Percentiles rank a stretch among this genome's conserved stretches.
Evolutionary conservation across 768 basidiomycete genomes (phyloP).

Genomic region (Leccinum longicurvipes): DNA sequence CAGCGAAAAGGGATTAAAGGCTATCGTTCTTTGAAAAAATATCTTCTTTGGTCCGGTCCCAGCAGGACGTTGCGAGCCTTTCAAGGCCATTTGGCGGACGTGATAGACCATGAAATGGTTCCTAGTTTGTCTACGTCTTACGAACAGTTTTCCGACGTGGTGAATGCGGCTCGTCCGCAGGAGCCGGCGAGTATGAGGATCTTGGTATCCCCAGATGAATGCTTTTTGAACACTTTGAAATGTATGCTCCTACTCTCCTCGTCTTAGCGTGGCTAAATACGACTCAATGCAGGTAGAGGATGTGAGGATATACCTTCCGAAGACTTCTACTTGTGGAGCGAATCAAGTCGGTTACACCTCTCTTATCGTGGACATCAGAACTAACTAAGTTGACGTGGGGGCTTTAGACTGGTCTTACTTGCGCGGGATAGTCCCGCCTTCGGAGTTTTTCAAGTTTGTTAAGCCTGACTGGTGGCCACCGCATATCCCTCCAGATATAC

Average conservation of each 20-base stretch:
- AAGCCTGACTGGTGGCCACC: neutral
- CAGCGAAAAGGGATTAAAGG: neutral
- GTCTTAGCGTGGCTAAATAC: neutral
- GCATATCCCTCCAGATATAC: neutral
- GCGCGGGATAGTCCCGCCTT: neutral
- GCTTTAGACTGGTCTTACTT: neutral
- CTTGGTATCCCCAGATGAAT: neutral
- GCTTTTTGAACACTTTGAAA: neutral
- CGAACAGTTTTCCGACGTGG: neutral
- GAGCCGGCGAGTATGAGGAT: neutral
- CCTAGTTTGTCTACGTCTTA: neutral
- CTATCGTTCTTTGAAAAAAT: neutral
- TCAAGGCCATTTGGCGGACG: neutral
- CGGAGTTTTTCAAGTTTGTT: neutral
- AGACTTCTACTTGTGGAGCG: neutral
- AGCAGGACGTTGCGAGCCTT: neutral
- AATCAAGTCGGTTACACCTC: neutral
- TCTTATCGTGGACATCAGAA: neutral
- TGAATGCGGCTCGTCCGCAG: neutral
- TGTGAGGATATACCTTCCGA: neutral
- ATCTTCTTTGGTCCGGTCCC: neutral
- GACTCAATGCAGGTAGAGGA: neutral
- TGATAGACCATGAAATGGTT: neutral
- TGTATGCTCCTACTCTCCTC: neutral
- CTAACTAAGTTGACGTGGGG: neutral